Evolutionary conservation across 2,329 filamentous ascomycete genomes (phyloP).

Genomic region (Scleromitrula shiraiana): DNA sequence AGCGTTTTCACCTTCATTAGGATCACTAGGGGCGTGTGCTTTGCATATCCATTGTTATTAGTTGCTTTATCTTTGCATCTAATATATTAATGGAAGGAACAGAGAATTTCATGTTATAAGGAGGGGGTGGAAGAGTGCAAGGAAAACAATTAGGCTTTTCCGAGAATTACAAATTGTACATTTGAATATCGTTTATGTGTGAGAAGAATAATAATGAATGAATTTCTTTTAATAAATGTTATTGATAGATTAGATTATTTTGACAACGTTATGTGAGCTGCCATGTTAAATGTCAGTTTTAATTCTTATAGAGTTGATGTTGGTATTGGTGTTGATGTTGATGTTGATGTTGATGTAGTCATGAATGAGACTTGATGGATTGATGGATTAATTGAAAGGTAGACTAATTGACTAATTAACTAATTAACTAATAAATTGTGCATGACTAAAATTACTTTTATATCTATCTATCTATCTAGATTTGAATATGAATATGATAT

Average conservation of each 20-base stretch:
- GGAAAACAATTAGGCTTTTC: constrained; percentile 13
- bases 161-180: constrained; percentile 26
- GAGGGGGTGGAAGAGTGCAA: constrained; percentile 2
- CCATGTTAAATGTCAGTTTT: too few species aligned
- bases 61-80: constrained; percentile 2
- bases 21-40: constrained; percentile 12
- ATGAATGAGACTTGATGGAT: too few species aligned
- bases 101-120: constrained; percentile 1
- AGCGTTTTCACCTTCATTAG: constrained; percentile 22
- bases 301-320: too few species aligned
- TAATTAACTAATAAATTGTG: too few species aligned
- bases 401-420: too few species aligned
- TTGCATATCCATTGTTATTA: constrained; percentile 14
- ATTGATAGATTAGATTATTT: background rate
- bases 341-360: too few species aligned
- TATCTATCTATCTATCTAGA: too few species aligned
- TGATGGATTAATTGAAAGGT: too few species aligned
- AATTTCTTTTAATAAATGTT: constrained; percentile 1
- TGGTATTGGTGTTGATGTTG: too few species aligned
- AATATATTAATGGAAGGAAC: constrained; percentile 2
- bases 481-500: too few species aligned
- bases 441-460: too few species aligned
- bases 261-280: background rate
- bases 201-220: constrained; percentile 10
- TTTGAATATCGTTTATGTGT: constrained; percentile 15